phyloP scores from a whole-genome alignment of 2,329 filamentous ascomycete genomes.

The Chalara sp. region DNA sequence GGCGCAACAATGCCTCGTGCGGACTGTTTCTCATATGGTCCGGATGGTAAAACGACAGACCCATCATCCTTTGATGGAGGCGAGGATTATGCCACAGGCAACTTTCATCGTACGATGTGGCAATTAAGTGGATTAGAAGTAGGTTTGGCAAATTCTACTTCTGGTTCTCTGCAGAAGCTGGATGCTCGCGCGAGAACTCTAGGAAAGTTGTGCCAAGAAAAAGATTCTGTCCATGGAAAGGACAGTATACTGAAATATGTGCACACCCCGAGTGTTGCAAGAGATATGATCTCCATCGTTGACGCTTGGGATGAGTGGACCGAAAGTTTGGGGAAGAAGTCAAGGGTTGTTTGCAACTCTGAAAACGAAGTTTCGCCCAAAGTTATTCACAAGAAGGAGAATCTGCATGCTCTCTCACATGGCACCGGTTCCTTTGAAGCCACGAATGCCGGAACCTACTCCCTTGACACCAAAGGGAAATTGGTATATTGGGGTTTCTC shows the following conservation, averaged over 20 bases:
- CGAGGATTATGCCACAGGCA: conserved; percentile 34
- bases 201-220: conserved; percentile 34
- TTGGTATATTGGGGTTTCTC: conserved; percentile 42
- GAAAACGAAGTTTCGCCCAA: no score
- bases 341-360: background rate
- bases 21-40: conserved; percentile 40
- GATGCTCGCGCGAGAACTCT: conserved; percentile 37
- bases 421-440: background rate
- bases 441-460: background rate
- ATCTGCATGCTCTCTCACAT: no score
- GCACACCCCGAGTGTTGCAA: conserved; percentile 27
- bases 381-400: no score
- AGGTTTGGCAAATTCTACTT: conserved; percentile 39
- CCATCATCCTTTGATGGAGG: conserved; percentile 18
- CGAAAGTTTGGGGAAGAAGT: background rate
- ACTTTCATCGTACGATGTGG: conserved; percentile 18
- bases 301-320: conserved; percentile 26
- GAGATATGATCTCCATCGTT: conserved; percentile 31
- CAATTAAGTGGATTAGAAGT: conserved; percentile 14
- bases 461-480: conserved; percentile 19
- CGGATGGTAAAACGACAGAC: background rate
- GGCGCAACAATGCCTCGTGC: conserved; percentile 42
- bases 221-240: conserved; percentile 19
- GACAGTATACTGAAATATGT: conserved; percentile 24
- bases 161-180: conserved; percentile 38